Percentiles rank a stretch among this genome's conserved stretches.
These are phyloP conservation scores for Neurospora sp. DNA, from an alignment of 495 filamentous ascomycete genomes.

Conservation along the genomic window DNA sequence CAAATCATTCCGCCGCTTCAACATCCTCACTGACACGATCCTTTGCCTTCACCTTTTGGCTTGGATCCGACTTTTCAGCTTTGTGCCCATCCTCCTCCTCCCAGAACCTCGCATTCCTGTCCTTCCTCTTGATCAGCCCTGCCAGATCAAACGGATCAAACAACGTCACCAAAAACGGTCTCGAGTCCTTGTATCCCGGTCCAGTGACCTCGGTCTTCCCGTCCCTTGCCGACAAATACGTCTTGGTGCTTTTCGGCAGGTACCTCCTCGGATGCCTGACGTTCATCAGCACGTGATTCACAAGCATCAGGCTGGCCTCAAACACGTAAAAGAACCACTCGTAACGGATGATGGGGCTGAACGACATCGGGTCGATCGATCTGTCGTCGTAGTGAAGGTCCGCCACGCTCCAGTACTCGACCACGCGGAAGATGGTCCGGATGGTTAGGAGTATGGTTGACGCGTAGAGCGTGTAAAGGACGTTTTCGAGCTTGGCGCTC, in stretches of 20 bases:
- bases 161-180: conserved; percentile 43
- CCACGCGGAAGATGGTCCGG: conserved; percentile 56
- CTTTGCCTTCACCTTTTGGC: not conserved
- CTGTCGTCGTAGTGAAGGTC: conserved; percentile 19
- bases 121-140: conserved; percentile 44
- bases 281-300: conserved; percentile 52
- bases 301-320: conserved; percentile 54
- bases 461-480: conserved; percentile 51
- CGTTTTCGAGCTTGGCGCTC: conserved; percentile 43
- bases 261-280: conserved; percentile 50
- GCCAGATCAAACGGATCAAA: conserved; percentile 58
- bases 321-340: conserved; percentile 72
- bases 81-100: conserved; percentile 19
- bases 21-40: not conserved
- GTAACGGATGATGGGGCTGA: conserved; percentile 48
- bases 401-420: conserved; percentile 47
- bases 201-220: conserved; percentile 56
- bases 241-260: conserved; percentile 51
- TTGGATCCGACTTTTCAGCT: not conserved
- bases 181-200: conserved; percentile 49
- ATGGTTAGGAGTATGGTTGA: conserved; percentile 50
- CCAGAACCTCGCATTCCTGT: conserved; percentile 43
- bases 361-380: conserved; percentile 17
- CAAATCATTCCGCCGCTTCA: not conserved
- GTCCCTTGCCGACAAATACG: conserved; percentile 50